These are phyloP conservation scores for Hypoxylon sp. DNA, from an alignment of 2,329 filamentous ascomycete species.

Conservation along the genomic window DNA sequence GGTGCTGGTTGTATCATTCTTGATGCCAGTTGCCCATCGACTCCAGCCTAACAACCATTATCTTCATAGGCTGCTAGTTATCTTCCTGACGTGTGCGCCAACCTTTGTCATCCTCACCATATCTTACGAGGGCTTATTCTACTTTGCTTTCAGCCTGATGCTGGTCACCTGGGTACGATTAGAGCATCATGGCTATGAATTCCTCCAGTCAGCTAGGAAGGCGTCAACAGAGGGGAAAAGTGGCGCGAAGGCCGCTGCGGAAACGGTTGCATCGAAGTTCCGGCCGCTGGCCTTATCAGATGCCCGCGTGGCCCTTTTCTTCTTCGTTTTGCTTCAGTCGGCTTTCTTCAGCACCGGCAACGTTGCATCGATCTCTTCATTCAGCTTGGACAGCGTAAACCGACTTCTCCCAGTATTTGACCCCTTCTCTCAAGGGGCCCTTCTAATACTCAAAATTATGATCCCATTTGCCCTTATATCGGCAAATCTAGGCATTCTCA, in stretches of 20 bases:
- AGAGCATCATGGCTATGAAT: constrained; percentile 80
- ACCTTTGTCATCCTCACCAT: constrained; percentile 97
- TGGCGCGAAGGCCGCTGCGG: constrained; percentile 38
- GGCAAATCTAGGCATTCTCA: constrained; percentile 93
- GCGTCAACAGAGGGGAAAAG: constrained; percentile 34
- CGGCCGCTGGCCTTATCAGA: constrained; percentile 85
- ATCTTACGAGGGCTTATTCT: constrained; percentile 97
- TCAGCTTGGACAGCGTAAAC: constrained; percentile 90
- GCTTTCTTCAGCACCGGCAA: constrained; percentile 98
- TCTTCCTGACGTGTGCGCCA: constrained; percentile 93
- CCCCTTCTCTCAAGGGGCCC: constrained; percentile 89
- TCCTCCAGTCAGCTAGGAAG: constrained; percentile 50
- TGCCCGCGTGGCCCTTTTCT: constrained; percentile 89
- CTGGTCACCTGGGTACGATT: constrained; percentile 92
- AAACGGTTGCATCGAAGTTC: constrained; percentile 53
- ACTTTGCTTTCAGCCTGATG: constrained; percentile 86
- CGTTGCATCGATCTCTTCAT: constrained; percentile 91
- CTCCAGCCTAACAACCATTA: constrained; percentile 87
- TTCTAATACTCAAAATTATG: constrained; percentile 90
- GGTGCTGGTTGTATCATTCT: constrained; percentile 81
- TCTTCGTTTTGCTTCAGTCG: constrained; percentile 93
- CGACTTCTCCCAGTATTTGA: constrained; percentile 93
- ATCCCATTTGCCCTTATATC: constrained; percentile 94
- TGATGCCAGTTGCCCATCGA: constrained; percentile 85
- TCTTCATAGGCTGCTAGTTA: constrained; percentile 86